Evolutionary conservation across 768 basidiomycete species (phyloP), one percentile per base, ranked within the genome.

Genomic region (Phanerochaete carnosa): DNA sequence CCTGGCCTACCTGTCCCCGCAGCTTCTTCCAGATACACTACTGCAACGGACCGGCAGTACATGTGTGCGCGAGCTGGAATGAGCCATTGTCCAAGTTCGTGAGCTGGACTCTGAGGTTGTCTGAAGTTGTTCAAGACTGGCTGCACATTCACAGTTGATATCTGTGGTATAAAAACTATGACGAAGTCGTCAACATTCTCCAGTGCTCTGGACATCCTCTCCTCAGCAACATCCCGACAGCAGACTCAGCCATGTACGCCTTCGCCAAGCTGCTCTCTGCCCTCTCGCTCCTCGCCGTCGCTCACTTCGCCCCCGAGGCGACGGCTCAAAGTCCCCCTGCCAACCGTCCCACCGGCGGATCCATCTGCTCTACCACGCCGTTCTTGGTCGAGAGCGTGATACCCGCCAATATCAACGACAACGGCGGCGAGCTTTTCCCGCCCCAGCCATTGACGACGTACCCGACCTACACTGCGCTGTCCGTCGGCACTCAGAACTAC

Each of bases 401-500:
- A 7, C 45, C 45, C 6, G 23, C 19, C 8, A 25, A 46, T 19
- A 7, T 46, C 45, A 46, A 46, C 45, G n/a, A 7, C 45, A 7
- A 25, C 19, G 45, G 45, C 23, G 53, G 67, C 35, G 68, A 67
- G 47, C 69, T 69, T 1, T 68, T 82, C 35, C 65, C 72, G 0
- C 6, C 6, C 7, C 62, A 65, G 13, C 79, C 80, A 4, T 66
- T 71, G 4, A 58, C 60, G 11, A 58, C 69, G 0, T 70, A 76
- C 1, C 72, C 64, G 22, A 43, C 68, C 5, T 80, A 71, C 66
- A 74, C 82, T 43, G 74, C 69, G 16, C 62, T 81, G 13, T 79
- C 72, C n/a, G 62, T 80, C 47, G 78, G 81, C 37, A 74, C 72
- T 4, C 82, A 83, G 66, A 82, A 83, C 68, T 84, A 83, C 66